Evolutionary conservation across 208 protist genomes (phyloP), one percentile per base, ranked within the genome.

Genomic region (Trypanosoma grayi): DNA sequence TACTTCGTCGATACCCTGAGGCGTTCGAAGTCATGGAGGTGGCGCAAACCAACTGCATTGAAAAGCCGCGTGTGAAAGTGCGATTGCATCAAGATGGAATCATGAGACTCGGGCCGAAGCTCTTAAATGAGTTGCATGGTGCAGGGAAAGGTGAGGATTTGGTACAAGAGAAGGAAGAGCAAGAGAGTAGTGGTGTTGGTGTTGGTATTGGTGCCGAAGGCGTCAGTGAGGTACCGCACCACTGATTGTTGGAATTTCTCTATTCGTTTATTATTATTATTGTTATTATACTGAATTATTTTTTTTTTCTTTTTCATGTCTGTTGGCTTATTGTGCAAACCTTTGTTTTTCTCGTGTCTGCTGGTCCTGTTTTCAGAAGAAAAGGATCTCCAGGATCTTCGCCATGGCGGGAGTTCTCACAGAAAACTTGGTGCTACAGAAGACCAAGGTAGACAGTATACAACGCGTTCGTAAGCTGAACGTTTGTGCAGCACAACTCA

Each of bases 361-460:
- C n/a, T n/a, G n/a, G n/a, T n/a, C n/a, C n/a, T n/a, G n/a, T n/a
- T n/a, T n/a, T n/a, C 7, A 47, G 50, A 22, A 54, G 24, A 18
- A 25, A 54, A 48, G 9, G 14, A 66, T 2, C 36, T 25, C 16
- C 28, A 33, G 14, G 22, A 47, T 36, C 10, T 55, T 67, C 1
- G 13, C 24, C 8, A 94, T 91, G 87, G 84, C 87, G 1, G 87
- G 87, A 18, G 70, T 94, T 55, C 75, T 95, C 20, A 95, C 89
- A 5, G 59, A 79, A 11, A 92, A 90, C 44, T 57, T 93, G 44
- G 83, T 93, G 45, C 65, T 91, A 7, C 84, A 91, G 60, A 91
- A 90, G 75, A 77, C 89, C 7, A 92, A 89, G 60, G 70, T 86
- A 20, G 89, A 93, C 39, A 86, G 85, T 45, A 78, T 94, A 11